phyloP scores from a whole-genome alignment of 345 rosid genomes.

The Populus tremula region DNA sequence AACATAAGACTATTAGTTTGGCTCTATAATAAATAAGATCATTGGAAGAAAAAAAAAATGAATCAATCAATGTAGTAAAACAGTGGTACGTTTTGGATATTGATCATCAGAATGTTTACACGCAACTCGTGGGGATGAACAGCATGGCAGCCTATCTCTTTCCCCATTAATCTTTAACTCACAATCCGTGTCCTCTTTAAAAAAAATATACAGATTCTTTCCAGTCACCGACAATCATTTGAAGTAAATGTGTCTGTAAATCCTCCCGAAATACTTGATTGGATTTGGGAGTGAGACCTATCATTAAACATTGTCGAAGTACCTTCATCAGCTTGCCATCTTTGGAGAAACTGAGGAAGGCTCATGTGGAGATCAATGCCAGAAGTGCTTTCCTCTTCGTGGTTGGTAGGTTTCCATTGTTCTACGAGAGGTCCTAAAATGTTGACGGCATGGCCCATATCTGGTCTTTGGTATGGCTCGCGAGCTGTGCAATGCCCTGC shows the following conservation, averaged over 20 bases:
- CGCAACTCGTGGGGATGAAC: neutral
- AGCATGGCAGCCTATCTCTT: neutral
- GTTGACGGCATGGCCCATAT: slow-evolving; percentile 85
- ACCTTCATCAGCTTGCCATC: slow-evolving; percentile 80
- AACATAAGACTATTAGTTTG: neutral
- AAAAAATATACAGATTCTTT: too few species aligned
- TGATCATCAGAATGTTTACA: neutral
- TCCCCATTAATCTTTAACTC: neutral
- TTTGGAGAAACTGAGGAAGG: slow-evolving; percentile 69
- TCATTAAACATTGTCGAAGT: slow-evolving; percentile 54
- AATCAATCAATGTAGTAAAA: neutral
- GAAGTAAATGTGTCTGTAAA: slow-evolving; percentile 58
- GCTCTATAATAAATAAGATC: neutral
- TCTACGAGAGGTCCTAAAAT: slow-evolving; percentile 72
- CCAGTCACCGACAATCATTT: slow-evolving; percentile 46
- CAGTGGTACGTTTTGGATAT: neutral
- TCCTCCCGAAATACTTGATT: slow-evolving; percentile 61
- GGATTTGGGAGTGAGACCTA: slow-evolving; percentile 49
- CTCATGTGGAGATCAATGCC: slow-evolving; percentile 72
- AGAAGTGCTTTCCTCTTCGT: slow-evolving; percentile 54
- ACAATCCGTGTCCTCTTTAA: neutral
- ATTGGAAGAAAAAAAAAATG: neutral
- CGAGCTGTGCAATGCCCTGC: slow-evolving; percentile 91
- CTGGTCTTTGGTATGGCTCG: slow-evolving; percentile 82
- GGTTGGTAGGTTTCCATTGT: slow-evolving; percentile 72